Percentiles rank a stretch among this genome's conserved stretches.
These are phyloP conservation scores for Daedalea quercina DNA, from an alignment of 768 basidiomycete species.

Conservation along the genomic window DNA sequence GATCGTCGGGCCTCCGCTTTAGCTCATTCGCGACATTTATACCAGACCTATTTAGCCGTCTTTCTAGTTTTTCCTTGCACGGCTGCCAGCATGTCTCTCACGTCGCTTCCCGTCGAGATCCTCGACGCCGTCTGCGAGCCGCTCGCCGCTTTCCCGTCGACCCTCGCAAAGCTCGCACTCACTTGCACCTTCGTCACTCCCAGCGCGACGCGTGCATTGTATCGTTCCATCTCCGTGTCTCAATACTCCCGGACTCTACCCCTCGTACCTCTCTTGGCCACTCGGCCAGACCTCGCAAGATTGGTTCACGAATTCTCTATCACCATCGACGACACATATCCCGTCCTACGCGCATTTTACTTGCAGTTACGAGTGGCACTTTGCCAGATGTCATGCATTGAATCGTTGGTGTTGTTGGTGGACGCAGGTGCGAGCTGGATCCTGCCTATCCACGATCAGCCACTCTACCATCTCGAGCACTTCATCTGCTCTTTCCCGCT, in stretches of 20 bases:
- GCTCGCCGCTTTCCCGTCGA: constrained; percentile 21
- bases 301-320: constrained; percentile 59
- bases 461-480: constrained; percentile 42
- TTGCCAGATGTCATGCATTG: constrained; percentile 52
- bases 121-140: constrained; percentile 43
- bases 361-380: constrained; percentile 45
- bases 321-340: constrained; percentile 34
- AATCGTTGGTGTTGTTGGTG: constrained; percentile 44
- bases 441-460: constrained; percentile 24
- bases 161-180: constrained; percentile 43
- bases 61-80: constrained; percentile 1
- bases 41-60: constrained; percentile 4
- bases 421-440: constrained; percentile 50
- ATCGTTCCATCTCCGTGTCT: constrained; percentile 47
- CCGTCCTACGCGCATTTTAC: constrained; percentile 42
- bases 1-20: constrained; percentile 2
- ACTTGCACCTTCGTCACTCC: constrained; percentile 35
- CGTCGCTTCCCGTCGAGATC: constrained; percentile 54
- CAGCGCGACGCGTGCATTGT: constrained; percentile 57
- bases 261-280: constrained; percentile 51
- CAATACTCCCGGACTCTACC: constrained; percentile 36
- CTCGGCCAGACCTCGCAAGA: constrained; percentile 47
- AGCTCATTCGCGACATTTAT: background rate
- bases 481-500: constrained; percentile 59
- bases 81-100: constrained; percentile 35